These are phyloP conservation scores for Cryptococcus deneoformans DNA, from an alignment of 1,284 basidiomycete genomes.

Conservation along the genomic window DNA sequence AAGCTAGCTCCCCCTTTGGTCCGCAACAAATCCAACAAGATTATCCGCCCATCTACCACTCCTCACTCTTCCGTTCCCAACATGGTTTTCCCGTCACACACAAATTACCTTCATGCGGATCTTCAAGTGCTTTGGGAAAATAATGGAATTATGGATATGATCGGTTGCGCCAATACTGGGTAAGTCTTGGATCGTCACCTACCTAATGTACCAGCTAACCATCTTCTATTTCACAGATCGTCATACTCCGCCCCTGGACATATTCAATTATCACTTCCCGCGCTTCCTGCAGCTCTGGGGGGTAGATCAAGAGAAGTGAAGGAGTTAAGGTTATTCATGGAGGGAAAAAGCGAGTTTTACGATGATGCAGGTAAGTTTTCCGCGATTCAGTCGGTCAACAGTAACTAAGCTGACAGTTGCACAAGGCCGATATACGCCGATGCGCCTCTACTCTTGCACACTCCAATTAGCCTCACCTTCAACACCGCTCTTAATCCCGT, in stretches of 20 bases:
- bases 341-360: slow-evolving; percentile 45
- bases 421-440: slow-evolving; percentile 42
- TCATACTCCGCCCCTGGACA: slow-evolving; percentile 34
- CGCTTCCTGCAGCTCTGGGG: slow-evolving; percentile 18
- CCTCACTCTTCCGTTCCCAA: not conserved
- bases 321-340: slow-evolving; percentile 32
- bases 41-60: not conserved
- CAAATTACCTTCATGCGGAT: slow-evolving; percentile 17
- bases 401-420: not conserved
- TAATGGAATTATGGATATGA: slow-evolving; percentile 28
- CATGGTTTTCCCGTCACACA: slow-evolving; percentile 12
- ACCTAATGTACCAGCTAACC: not conserved
- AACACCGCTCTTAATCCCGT: slow-evolving; percentile 20
- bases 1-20: not conserved
- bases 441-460: slow-evolving; percentile 27
- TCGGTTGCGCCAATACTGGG: slow-evolving; percentile 31
- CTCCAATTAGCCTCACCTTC: slow-evolving; percentile 12
- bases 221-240: slow-evolving; percentile 12
- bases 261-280: slow-evolving; percentile 20
- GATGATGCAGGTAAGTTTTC: slow-evolving; percentile 38
- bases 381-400: not conserved
- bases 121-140: slow-evolving; percentile 27
- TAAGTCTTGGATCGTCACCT: slow-evolving; percentile 15
- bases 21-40: not conserved
- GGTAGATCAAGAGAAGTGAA: slow-evolving; percentile 21